These are phyloP conservation scores for Goniomonas avonlea DNA, from an alignment of 78 protist species.

Conservation along the genomic window DNA sequence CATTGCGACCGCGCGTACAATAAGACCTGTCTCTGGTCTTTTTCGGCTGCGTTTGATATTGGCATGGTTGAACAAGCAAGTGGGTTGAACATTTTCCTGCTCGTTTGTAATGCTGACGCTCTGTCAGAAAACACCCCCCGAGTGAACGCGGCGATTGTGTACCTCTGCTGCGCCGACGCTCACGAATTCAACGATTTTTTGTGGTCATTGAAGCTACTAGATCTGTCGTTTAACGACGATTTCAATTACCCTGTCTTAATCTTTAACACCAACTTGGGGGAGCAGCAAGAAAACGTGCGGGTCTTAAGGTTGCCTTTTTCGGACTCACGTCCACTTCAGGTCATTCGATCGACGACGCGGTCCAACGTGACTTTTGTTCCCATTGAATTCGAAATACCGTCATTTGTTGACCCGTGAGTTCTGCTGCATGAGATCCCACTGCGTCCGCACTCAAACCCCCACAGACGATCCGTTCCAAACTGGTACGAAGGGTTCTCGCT, in stretches of 20 bases:
- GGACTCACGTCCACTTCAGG: too few species aligned
- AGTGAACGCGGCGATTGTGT: background rate
- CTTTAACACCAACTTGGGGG: background rate
- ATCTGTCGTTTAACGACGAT: constrained; percentile 6
- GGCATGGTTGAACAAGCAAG: too few species aligned
- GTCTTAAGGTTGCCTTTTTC: too few species aligned
- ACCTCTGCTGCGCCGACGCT: constrained; percentile 15
- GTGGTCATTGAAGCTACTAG: constrained; percentile 4
- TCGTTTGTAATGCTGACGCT: background rate
- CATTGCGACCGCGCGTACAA: constrained; percentile 16
- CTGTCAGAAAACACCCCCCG: background rate
- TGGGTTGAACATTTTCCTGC: background rate
- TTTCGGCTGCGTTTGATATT: background rate
- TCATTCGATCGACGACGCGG: too few species aligned
- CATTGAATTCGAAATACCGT: too few species aligned
- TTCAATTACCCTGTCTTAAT: background rate
- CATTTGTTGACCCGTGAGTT: too few species aligned
- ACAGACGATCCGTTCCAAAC: background rate
- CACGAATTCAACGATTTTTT: constrained; percentile 2
- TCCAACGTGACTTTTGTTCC: too few species aligned
- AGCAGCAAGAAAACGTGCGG: background rate
- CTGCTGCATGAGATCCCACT: too few species aligned
- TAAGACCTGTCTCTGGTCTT: background rate
- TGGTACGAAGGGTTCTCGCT: constrained; percentile 8
- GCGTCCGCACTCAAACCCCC: background rate